These are phyloP conservation scores for Takashimella tepidaria DNA, from an alignment of 1,284 basidiomycete species.

Conservation along the genomic window DNA sequence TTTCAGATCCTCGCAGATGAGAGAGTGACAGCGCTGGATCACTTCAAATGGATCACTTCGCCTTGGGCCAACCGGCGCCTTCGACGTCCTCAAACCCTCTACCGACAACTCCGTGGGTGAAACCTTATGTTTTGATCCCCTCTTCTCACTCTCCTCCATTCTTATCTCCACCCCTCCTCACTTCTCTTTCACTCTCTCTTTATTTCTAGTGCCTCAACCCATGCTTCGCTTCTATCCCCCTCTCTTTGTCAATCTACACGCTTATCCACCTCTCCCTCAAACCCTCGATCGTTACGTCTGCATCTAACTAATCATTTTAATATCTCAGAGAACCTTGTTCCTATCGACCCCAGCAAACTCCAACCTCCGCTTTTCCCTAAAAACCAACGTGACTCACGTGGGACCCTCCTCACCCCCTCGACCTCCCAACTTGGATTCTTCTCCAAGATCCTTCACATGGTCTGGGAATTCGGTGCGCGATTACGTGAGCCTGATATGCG, in stretches of 20 bases:
- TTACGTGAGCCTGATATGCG: constrained; percentile 71
- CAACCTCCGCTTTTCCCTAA: constrained; percentile 68
- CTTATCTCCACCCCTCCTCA: too few species aligned
- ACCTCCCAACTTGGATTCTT: constrained; percentile 56
- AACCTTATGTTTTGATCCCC: neutral
- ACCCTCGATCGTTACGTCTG: too few species aligned
- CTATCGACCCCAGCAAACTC: constrained; percentile 56
- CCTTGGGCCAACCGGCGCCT: constrained; percentile 6
- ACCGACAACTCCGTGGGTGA: constrained; percentile 40
- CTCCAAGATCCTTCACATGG: constrained; percentile 59
- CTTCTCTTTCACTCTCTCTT: neutral
- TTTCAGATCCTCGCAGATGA: constrained; percentile 31
- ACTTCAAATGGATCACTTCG: constrained; percentile 24
- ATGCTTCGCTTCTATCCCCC: too few species aligned
- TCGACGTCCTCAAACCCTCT: constrained; percentile 13
- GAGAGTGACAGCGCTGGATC: constrained; percentile 24
- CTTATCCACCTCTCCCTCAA: too few species aligned
- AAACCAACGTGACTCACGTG: constrained; percentile 70
- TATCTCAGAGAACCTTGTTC: constrained; percentile 58
- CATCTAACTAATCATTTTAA: neutral
- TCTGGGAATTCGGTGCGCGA: constrained; percentile 72
- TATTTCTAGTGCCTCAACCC: too few species aligned
- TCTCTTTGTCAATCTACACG: too few species aligned
- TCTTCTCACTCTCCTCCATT: too few species aligned
- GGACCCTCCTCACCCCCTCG: constrained; percentile 74